A percentile compares a stretch with the other conserved stretches of the same genome.
These are phyloP conservation scores for Solanum rostratum DNA, from an alignment of 257 asterid genomes.

Conservation along the genomic window DNA sequence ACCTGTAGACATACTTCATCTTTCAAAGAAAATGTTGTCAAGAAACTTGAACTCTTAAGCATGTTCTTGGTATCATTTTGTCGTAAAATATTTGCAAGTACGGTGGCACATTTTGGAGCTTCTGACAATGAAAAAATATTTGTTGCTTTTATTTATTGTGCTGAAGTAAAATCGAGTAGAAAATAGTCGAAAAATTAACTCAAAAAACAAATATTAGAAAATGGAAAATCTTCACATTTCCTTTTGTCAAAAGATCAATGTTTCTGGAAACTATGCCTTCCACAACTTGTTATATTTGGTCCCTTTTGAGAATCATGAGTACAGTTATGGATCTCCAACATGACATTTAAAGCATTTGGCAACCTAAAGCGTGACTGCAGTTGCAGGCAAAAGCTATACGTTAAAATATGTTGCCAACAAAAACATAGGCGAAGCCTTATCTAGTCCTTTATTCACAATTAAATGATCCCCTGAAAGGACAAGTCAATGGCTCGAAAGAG, in stretches of 20 bases:
- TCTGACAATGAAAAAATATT: no score
- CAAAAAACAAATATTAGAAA: neutral
- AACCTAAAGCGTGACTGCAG: neutral
- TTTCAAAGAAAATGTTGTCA: no score
- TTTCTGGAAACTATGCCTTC: neutral
- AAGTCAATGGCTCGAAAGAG: neutral
- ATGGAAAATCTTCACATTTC: neutral
- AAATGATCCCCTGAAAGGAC: neutral
- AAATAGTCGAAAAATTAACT: neutral
- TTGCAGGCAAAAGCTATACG: neutral
- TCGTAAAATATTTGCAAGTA: no score
- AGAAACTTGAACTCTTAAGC: no score
- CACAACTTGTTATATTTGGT: neutral
- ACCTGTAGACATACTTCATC: conserved; percentile 45
- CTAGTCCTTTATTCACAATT: neutral
- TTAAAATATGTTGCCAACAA: neutral
- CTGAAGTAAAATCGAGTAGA: neutral
- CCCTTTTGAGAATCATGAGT: neutral
- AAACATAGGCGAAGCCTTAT: neutral
- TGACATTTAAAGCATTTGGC: neutral
- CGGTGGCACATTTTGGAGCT: no score
- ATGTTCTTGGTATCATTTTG: no score
- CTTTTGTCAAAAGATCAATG: neutral
- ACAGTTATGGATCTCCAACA: neutral
- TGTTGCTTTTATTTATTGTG: neutral